phyloP scores from a whole-genome alignment of 257 asterid species.

The Lantana camara region DNA sequence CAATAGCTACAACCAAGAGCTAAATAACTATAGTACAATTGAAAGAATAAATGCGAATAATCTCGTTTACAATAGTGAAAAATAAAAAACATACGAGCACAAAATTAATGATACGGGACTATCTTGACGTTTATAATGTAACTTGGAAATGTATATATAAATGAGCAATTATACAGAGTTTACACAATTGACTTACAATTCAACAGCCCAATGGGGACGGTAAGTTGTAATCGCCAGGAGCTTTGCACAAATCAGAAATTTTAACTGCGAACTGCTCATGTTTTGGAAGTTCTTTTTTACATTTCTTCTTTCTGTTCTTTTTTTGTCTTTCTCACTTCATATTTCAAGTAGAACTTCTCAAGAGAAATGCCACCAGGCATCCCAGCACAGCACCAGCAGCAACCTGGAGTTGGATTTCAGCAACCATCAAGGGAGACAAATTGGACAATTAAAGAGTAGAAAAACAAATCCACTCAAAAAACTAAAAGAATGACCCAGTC shows the following conservation, averaged over 20 bases:
- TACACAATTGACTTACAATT: conserved; percentile 11
- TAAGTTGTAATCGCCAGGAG: conserved; percentile 14
- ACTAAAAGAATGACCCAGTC: conserved; percentile 1
- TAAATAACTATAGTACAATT: too few relatives aligned
- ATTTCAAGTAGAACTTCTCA: conserved; percentile 43
- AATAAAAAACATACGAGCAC: too few relatives aligned
- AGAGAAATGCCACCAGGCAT: conserved; percentile 53
- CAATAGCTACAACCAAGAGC: too few relatives aligned
- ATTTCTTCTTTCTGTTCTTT: too few relatives aligned
- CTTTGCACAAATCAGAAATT: conserved; percentile 21
- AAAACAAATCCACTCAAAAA: neutral
- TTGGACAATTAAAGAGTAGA: neutral
- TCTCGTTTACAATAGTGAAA: too few relatives aligned
- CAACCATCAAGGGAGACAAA: conserved; percentile 3
- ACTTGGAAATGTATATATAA: conserved; percentile 7
- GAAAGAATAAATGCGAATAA: too few relatives aligned
- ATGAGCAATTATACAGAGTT: conserved; percentile 26
- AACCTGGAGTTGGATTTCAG: conserved; percentile 44
- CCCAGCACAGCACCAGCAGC: conserved; percentile 78
- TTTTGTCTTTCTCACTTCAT: neutral
- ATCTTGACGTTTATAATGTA: neutral
- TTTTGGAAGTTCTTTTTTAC: neutral
- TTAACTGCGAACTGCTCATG: neutral
- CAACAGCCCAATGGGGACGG: conserved; percentile 1
- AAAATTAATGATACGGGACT: neutral